phyloP scores from a whole-genome alignment of 2,329 filamentous ascomycete genomes.

The Geosmithia putterillii region DNA sequence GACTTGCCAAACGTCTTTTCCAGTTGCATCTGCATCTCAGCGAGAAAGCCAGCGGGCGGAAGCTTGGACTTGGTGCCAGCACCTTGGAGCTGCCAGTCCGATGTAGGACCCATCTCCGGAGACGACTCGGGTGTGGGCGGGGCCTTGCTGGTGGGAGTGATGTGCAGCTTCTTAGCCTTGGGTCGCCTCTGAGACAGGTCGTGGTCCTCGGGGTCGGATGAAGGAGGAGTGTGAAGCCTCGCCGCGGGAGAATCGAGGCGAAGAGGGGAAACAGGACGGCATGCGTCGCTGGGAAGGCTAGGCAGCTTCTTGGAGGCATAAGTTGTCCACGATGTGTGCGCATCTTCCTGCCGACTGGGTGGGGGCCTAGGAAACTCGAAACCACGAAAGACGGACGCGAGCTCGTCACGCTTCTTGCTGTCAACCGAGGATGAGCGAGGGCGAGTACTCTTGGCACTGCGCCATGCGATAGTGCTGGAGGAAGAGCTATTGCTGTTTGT shows the following conservation, averaged over 20 bases:
- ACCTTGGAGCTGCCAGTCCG: conserved; percentile 11
- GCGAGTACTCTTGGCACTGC: conserved; percentile 7
- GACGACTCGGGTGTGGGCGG: conserved; percentile 20
- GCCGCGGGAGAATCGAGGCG: conserved; percentile 8
- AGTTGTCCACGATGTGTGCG: conserved; percentile 6
- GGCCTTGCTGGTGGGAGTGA: background rate
- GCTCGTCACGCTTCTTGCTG: conserved; percentile 7
- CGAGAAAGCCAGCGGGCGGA: conserved; percentile 6
- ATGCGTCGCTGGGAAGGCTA: conserved; percentile 11
- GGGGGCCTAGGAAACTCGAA: conserved; percentile 24
- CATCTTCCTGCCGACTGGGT: conserved; percentile 7
- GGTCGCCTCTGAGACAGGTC: conserved; percentile 3
- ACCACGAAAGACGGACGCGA: conserved; percentile 18
- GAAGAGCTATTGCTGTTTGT: background rate
- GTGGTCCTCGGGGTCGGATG: conserved; percentile 20
- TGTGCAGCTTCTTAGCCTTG: conserved; percentile 13
- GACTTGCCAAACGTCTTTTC: conserved; percentile 11
- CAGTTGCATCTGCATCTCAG: conserved; percentile 13
- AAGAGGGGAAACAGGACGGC: conserved; percentile 11
- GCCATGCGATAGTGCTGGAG: conserved; percentile 4
- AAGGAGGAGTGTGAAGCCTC: conserved; percentile 19
- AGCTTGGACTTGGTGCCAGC: background rate
- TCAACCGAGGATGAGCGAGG: conserved; percentile 13
- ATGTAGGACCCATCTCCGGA: conserved; percentile 15
- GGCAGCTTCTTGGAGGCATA: conserved; percentile 9